Evolutionary conservation across 2,329 filamentous ascomycete species (phyloP).

Genomic region (Botrytis pseudocinerea): DNA sequence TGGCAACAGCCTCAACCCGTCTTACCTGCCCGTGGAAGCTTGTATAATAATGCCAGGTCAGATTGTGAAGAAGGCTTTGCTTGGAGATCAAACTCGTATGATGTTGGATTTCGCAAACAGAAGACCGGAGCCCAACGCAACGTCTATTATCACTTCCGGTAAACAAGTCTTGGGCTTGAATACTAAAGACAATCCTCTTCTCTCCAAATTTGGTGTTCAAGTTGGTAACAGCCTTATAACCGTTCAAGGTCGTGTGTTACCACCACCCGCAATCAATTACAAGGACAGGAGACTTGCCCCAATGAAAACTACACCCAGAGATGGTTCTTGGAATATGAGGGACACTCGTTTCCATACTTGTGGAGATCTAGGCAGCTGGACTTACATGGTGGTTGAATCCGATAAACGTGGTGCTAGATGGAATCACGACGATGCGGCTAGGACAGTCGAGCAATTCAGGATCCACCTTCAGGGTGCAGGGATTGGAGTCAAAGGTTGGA

Average conservation of each 20-base stretch:
- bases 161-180: slow-evolving; percentile 60
- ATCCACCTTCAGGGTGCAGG: slow-evolving; percentile 32
- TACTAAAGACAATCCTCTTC: slow-evolving; percentile 40
- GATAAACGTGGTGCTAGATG: slow-evolving; percentile 11
- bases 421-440: accelerated
- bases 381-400: slow-evolving; percentile 35
- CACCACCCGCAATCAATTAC: slow-evolving; percentile 63
- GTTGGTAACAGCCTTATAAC: slow-evolving; percentile 62
- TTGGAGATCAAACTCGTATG: slow-evolving; percentile 57
- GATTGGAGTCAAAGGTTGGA: slow-evolving; percentile 32
- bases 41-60: slow-evolving; percentile 67
- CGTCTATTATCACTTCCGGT: slow-evolving; percentile 61
- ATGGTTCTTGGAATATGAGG: slow-evolving; percentile 72
- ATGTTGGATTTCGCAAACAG: slow-evolving; percentile 77
- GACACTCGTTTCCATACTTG: slow-evolving; percentile 56
- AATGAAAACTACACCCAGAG: slow-evolving; percentile 33
- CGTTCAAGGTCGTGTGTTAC: slow-evolving; percentile 69
- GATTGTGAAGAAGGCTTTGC: slow-evolving; percentile 59
- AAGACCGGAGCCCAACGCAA: slow-evolving; percentile 63
- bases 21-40: slow-evolving; percentile 67
- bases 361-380: slow-evolving; percentile 53
- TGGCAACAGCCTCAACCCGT: slow-evolving; percentile 56
- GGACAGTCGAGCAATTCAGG: slow-evolving; percentile 26
- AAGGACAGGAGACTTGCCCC: slow-evolving; percentile 33
- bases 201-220: slow-evolving; percentile 61